These are phyloP conservation scores for Acanthamoeba sp. DNA, from an alignment of 208 protist genomes.

Conservation along the genomic window DNA sequence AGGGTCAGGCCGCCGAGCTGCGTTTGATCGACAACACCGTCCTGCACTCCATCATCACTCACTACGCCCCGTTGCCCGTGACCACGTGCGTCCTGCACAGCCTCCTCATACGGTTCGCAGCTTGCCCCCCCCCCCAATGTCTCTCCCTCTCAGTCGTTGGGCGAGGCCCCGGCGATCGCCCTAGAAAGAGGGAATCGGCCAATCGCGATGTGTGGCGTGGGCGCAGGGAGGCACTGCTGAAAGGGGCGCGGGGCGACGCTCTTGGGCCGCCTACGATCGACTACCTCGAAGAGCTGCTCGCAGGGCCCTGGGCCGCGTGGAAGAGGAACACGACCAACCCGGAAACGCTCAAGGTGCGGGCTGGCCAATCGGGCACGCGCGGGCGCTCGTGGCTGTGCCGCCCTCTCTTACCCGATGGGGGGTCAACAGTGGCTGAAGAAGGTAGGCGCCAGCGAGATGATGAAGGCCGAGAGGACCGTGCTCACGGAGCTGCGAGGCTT, in stretches of 20 bases:
- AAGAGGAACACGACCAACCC: background rate
- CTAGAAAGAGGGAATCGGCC: too few relatives aligned
- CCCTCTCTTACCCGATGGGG: background rate
- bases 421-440: background rate
- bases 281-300: slow-evolving; percentile 12
- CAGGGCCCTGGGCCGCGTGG: slow-evolving; percentile 30
- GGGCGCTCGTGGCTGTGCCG: too few relatives aligned
- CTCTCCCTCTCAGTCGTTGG: background rate
- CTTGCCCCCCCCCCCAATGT: background rate
- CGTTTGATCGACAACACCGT: slow-evolving; percentile 46
- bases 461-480: background rate
- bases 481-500: slow-evolving; percentile 45
- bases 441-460: background rate
- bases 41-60: slow-evolving; percentile 66
- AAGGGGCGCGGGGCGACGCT: background rate
- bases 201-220: background rate
- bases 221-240: background rate
- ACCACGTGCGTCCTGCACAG: slow-evolving; percentile 42
- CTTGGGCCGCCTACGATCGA: slow-evolving; percentile 17
- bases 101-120: slow-evolving; percentile 27
- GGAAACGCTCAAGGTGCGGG: background rate
- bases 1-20: background rate
- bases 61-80: slow-evolving; percentile 61
- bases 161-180: too few relatives aligned
- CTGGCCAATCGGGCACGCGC: background rate